Conservation (phyloP, 108 stramenopile species). For the Skeletonema marinoi region DNA sequence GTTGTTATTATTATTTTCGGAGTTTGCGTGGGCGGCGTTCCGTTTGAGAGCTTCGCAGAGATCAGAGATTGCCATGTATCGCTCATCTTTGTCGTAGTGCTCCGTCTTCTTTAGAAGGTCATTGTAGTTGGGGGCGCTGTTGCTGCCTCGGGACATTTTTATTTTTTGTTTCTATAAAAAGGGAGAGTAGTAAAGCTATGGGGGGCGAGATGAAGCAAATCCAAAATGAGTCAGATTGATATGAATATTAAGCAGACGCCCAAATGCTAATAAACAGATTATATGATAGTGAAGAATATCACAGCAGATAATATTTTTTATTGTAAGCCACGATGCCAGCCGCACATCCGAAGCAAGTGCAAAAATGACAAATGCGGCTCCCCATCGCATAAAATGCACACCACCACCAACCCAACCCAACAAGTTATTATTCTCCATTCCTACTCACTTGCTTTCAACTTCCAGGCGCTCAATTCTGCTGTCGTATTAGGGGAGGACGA, state of each 20-base stretch:
- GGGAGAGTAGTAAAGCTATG: background rate
- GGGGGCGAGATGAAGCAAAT: background rate
- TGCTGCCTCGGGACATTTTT: slow-evolving; percentile 23
- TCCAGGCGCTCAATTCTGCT: background rate
- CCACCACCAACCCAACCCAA: background rate
- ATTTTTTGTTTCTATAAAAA: background rate
- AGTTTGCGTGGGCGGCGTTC: slow-evolving; percentile 40
- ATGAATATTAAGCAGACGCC: too few species aligned
- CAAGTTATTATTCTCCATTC: background rate
- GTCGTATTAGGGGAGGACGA: too few species aligned
- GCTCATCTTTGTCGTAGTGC: slow-evolving; percentile 88
- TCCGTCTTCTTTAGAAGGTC: slow-evolving; percentile 86
- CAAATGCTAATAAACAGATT: too few species aligned
- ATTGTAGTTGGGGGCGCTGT: slow-evolving; percentile 30
- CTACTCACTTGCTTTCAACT: background rate
- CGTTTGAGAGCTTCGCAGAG: slow-evolving; percentile 90
- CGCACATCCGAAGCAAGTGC: too few species aligned
- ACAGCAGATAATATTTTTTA: too few species aligned
- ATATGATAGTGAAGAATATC: too few species aligned
- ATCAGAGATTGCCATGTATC: slow-evolving; percentile 99
- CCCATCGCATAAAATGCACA: background rate
- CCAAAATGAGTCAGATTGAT: background rate
- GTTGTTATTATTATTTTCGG: slow-evolving; percentile 19
- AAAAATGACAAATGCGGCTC: background rate
- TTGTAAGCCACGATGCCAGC: too few species aligned